Conservation (phyloP, 106 monocot genomes). For the Posidonia australis region DNA sequence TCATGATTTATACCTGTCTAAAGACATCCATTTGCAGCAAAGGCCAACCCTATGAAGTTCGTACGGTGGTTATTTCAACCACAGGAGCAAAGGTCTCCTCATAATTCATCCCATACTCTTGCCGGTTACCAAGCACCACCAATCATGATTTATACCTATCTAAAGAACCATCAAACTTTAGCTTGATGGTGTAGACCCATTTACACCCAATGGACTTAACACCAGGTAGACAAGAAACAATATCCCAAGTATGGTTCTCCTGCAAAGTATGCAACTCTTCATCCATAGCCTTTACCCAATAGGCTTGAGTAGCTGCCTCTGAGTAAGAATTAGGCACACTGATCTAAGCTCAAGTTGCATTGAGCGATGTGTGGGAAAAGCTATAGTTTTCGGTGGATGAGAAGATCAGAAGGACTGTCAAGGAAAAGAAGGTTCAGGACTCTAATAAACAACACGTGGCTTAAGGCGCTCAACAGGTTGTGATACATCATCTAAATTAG, state of each 20-base stretch:
- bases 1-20: not conserved
- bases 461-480: not conserved
- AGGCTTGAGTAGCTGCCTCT: not conserved
- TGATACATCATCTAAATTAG: not conserved
- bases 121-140: not conserved
- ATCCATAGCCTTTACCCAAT: not conserved
- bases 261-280: not conserved
- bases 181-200: not conserved
- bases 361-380: not conserved
- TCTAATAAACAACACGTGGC: not conserved
- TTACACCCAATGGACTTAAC: not conserved
- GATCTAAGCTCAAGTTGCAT: no score
- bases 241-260: not conserved
- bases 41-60: not conserved
- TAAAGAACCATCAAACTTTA: not conserved
- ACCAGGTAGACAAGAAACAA: not conserved
- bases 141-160: not conserved
- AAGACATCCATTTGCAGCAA: not conserved
- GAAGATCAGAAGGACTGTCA: not conserved
- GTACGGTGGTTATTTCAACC: not conserved
- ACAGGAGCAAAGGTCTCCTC: not conserved
- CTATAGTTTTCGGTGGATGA: no score
- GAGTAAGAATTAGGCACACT: not conserved
- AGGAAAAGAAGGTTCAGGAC: not conserved
- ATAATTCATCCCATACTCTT: not conserved